Percentiles rank a stretch among this genome's conserved stretches.
Evolutionary conservation across 345 rosid genomes (phyloP).

Genomic region (Erodium maritimum): DNA sequence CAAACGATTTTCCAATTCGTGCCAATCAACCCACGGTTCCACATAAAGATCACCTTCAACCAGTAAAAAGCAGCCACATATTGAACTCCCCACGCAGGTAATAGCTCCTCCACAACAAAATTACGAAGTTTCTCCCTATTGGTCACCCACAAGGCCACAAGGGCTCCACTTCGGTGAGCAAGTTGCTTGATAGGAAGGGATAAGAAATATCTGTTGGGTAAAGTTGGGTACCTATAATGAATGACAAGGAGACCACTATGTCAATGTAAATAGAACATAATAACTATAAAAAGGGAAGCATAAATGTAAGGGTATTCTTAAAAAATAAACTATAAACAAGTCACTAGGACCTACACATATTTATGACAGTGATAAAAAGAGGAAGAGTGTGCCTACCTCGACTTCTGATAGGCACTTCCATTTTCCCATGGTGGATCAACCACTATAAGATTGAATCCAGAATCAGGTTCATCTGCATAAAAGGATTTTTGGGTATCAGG

Average conservation of each 20-base stretch:
- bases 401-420: slow-evolving; percentile 77
- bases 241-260: no score
- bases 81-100: slow-evolving; percentile 66
- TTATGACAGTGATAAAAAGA: no score
- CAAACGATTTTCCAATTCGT: slow-evolving; percentile 3
- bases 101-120: slow-evolving; percentile 66
- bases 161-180: slow-evolving; percentile 59
- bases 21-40: not conserved
- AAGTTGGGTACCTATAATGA: slow-evolving; percentile 56
- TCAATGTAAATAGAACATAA: no score
- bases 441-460: slow-evolving; percentile 58
- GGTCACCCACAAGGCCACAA: slow-evolving; percentile 88
- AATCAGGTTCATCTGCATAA: slow-evolving; percentile 41
- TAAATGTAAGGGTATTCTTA: no score
- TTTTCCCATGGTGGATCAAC: slow-evolving; percentile 97
- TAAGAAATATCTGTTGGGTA: slow-evolving; percentile 71
- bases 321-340: no score
- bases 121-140: slow-evolving; percentile 66
- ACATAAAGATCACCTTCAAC: slow-evolving; percentile 49
- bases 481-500: not conserved
- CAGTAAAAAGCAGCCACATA: slow-evolving; percentile 48
- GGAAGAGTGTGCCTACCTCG: slow-evolving; percentile 20
- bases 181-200: slow-evolving; percentile 74
- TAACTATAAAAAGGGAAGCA: no score
- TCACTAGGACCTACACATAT: no score